These are phyloP conservation scores for Hymenoscyphus repandus DNA, from an alignment of 2,329 filamentous ascomycete genomes.

Conservation along the genomic window DNA sequence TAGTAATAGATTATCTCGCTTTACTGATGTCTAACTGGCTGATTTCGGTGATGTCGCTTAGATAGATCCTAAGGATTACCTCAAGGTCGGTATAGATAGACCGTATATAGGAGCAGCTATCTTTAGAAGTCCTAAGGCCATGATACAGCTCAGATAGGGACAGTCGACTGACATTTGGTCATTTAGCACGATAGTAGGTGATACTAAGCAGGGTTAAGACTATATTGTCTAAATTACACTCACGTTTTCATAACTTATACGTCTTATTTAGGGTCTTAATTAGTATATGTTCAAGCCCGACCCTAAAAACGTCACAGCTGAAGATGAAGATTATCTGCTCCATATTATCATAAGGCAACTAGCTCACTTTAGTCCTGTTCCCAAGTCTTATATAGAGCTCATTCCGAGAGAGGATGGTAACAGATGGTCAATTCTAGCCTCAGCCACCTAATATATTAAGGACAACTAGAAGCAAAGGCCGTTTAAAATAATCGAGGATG, in stretches of 20 bases:
- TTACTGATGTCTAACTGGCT: constrained; percentile 32
- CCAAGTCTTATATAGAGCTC: constrained; percentile 14
- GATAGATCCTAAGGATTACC: constrained; percentile 20
- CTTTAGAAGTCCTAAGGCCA: constrained; percentile 35
- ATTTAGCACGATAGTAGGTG: constrained; percentile 33
- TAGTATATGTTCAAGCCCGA: constrained; percentile 26
- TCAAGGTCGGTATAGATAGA: constrained; percentile 19
- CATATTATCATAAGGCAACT: constrained; percentile 17
- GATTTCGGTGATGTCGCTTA: constrained; percentile 28
- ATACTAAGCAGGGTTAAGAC: constrained; percentile 12
- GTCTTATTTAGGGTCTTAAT: constrained; percentile 24
- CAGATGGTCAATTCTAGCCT: constrained; percentile 12
- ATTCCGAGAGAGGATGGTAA: constrained; percentile 14
- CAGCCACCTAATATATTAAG: constrained; percentile 16
- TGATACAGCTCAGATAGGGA: constrained; percentile 32
- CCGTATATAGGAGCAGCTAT: constrained; percentile 33
- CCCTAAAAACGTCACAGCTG: constrained; percentile 21
- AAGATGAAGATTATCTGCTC: constrained; percentile 15
- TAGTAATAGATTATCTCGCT: constrained; percentile 25
- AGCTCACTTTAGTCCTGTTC: constrained; percentile 16
- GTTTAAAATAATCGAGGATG: constrained; percentile 12
- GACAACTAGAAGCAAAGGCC: constrained; percentile 13
- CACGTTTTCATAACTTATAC: constrained; percentile 24
- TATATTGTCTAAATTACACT: constrained; percentile 18
- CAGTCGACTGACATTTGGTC: constrained; percentile 37